These are phyloP conservation scores for Boletus insuetus DNA, from an alignment of 768 basidiomycete species.

Conservation along the genomic window DNA sequence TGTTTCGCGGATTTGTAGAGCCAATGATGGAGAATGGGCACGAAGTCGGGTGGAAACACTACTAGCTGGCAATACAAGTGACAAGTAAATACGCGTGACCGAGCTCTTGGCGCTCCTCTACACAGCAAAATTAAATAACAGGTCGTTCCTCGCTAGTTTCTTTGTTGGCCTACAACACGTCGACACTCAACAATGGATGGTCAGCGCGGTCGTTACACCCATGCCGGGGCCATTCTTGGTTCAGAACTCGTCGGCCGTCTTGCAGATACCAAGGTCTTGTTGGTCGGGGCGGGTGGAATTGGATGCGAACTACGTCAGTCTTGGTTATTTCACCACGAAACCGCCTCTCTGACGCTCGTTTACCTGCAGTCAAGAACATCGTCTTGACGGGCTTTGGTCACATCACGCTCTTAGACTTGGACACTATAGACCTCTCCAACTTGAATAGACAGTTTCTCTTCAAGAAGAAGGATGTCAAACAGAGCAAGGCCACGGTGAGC, in stretches of 20 bases:
- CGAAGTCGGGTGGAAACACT: conserved; percentile 59
- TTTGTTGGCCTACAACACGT: too few species aligned
- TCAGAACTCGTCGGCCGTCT: conserved; percentile 61
- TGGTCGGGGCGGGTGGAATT: conserved; percentile 96
- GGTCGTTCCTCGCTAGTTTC: too few species aligned
- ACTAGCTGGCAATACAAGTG: conserved; percentile 9
- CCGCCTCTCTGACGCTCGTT: not conserved
- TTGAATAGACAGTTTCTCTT: conserved; percentile 97
- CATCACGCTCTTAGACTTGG: conserved; percentile 91
- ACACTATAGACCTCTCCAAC: conserved; percentile 99
- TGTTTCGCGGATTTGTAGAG: conserved; percentile 63
- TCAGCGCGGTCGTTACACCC: conserved; percentile 42
- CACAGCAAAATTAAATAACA: too few species aligned
- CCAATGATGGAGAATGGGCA: conserved; percentile 70
- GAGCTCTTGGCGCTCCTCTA: not conserved
- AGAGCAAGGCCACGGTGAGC: conserved; percentile 87
- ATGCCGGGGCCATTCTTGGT: conserved; percentile 80
- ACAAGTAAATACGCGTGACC: conserved; percentile 25
- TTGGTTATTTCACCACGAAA: not conserved
- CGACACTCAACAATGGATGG: conserved; percentile 1
- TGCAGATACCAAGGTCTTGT: conserved; percentile 65
- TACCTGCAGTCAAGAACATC: conserved; percentile 30
- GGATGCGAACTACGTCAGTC: conserved; percentile 90
- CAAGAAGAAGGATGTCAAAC: conserved; percentile 94
- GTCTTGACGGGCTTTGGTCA: conserved; percentile 86